Base-by-base conservation (phyloP, 805 yeast genomes). In the Yamadazyma endophytica region DNA sequence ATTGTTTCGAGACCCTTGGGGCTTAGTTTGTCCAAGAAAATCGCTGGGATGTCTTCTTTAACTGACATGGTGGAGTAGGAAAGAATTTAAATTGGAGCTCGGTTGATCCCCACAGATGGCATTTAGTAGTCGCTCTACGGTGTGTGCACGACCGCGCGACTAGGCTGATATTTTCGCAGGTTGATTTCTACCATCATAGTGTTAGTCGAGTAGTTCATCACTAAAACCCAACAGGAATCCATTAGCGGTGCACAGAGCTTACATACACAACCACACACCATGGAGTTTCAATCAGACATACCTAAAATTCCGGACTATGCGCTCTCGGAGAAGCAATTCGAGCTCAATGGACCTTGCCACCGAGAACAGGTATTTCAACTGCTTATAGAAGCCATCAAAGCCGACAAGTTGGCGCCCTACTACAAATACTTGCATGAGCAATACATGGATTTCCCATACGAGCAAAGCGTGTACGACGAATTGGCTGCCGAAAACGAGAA, bases 301-400 rank as follows among this genome's bases (percentile, higher is more conserved):
- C 68, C 74, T 24, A 70, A 74, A 46, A 74, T 86, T 17, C 97
- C 97, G 17, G 88, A 89, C 54, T 82, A 83, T 61, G 70, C 68
- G 45, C 73, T 89, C 22, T 80, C 95, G n/a, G 89, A 87, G 51
- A 67, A 75, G 35, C 84, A 89, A 22, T 90, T 83, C 55, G 16
- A 24, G 27, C 62, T 66, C 17, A 40, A 39, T 50, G 44, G 48
- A 40, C 40, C 58, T 17, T 37, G 35, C 13, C 74, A 70, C 46
- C 71, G 69, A 11, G 54, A 56, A 11, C 57, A 75, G 15, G 49
- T 64, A 33, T 44, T 51, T 21, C 46, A 56, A 29, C 70, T 70
- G 28, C 64, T 90, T 25, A 43, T 74, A 23, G 65, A 59, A 21
- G 64, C 72, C 26, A 77, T 92, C 47, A 65, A 68, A 40, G 61